Conservation (phyloP, 2,329 filamentous ascomycete genomes). For the Dothiorella sarmentorum region DNA sequence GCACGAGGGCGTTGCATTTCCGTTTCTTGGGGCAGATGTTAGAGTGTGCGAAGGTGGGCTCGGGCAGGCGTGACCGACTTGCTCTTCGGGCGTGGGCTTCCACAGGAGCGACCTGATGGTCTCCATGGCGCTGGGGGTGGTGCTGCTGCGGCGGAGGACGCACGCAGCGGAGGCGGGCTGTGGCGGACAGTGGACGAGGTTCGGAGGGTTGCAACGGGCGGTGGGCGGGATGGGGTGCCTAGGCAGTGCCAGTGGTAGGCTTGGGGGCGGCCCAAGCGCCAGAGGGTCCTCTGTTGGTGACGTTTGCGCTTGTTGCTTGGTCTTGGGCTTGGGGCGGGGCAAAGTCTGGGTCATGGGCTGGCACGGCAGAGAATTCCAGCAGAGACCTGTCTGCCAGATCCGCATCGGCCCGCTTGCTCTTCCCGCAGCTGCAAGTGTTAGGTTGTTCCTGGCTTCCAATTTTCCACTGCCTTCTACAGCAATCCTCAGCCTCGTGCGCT, state of each 20-base stretch:
- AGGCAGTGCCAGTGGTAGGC: background rate
- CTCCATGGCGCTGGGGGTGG: constrained; percentile 64
- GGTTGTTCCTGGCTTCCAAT: constrained; percentile 5
- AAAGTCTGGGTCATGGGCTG: too few relatives aligned
- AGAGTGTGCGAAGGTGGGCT: background rate
- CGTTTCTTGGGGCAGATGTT: constrained; percentile 65
- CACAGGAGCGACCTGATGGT: constrained; percentile 80
- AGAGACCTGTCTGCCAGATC: background rate
- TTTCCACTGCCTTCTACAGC: constrained; percentile 22
- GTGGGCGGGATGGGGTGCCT: background rate
- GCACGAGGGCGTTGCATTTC: constrained; percentile 90
- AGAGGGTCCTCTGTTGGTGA: constrained; percentile 3
- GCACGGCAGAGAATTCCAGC: background rate
- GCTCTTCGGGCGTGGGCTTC: constrained; percentile 87
- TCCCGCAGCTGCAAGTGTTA: background rate
- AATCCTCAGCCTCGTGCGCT: constrained; percentile 32
- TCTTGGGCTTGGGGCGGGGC: background rate
- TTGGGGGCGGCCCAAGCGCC: background rate
- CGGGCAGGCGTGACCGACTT: constrained; percentile 56
- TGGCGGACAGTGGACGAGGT: background rate
- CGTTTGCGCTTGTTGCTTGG: background rate
- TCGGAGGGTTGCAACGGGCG: background rate
- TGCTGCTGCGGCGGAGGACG: background rate
- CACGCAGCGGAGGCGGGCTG: background rate
- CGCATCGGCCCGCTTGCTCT: constrained; percentile 3